Base-by-base conservation (phyloP, 306 rosid species). In the Acacia confusa region DNA sequence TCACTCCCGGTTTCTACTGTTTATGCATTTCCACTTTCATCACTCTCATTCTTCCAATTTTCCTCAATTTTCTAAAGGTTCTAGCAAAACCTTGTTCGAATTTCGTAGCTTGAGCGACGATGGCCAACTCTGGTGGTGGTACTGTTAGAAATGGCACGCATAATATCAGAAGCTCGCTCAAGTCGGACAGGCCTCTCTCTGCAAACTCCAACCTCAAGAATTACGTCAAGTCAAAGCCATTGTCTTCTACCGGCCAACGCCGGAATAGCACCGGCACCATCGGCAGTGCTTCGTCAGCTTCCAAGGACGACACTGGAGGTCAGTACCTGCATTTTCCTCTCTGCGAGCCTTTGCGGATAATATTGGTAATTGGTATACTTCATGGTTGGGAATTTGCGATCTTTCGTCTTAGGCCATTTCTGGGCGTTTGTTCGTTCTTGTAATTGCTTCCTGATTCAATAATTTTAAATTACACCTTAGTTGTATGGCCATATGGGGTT, bases 291-390 rank as follows among this genome's bases (percentile, higher is more conserved):
- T 16, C 84, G 32, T 85, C 83, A 71, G 73, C 88, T 44, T 60
- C 79, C 84, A 95, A 92, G 85, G 93, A 91, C 80, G 91, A 88
- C 79, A 63, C 87, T 38, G 86, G 94, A 79, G 95, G 98, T 96
- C 8, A 68, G 86, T 92, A 50, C 58, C 19, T 43, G 47, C 50
- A 2, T 53, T 66, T 63, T 77, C 84, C 16, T 17, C 25, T 78
- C 79, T 82, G 15, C 45, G 22, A 40, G 38, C 34, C 14, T 48
- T 19, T 24, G 67, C 40, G 41, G 32, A 38, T 84, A 20, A 22
- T 58, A 30, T 55, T 65, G 28, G 9, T 61, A 41, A 48, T 55
- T 65, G 19, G 6, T 61, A 32, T 40, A 11, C 43, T 70, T 36
- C 66, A 25, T 83, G 79, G 38, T 53, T 52, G 78, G 64, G 85